Base-by-base conservation (phyloP, 164 flowering plant species). In the Nymphaea colorata region DNA sequence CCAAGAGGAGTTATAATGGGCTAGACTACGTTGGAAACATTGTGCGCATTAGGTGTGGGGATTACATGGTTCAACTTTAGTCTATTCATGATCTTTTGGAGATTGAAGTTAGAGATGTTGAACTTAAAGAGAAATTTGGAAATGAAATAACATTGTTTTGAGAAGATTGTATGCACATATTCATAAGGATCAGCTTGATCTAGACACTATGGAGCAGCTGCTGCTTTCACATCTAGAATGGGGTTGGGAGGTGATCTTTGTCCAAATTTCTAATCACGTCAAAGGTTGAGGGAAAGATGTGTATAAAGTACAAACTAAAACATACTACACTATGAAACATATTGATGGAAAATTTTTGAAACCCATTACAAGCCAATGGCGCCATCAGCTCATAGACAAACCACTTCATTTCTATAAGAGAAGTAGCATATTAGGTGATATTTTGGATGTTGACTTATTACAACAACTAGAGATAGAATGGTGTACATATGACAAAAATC, bases 111-210 rank as follows among this genome's bases (percentile, higher is more conserved):
- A 73, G 65, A 61, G 79, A 81, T 18, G 71, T 79, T 41, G 85
- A 80, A 36, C 67, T 85, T 51, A 59, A 68, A 43, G 72, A 74
- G 57, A 75, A 64, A 64, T 83, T 80, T 66, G 59, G 59, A 67
- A 82, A 72, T 62, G 75, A 72, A 66, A 77, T 75, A 4, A 81
- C 81, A 18, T 71, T 85, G 77, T 83, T 85, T 61, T 86, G 88
- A 65, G 86, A 82, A 25, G 88, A 85, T 76, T 86, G 82, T 79
- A 85, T 85, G 88, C 86, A 85, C 66, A 82, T 85, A 68, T 85
- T 85, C 62, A 85, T 82, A 66, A 86, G 88, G 18, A 85, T 85
- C 57, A 82, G 83, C 72, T 77, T 85, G 73, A 85, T 68, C 80
- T 82, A 42, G 71, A 82, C 70, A 86, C 88, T 5, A 78, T 83